A percentile compares a stretch with the other conserved stretches of the same genome.
Conservation (phyloP, 805 yeast genomes). For the Metschnikowia henanensis region DNA sequence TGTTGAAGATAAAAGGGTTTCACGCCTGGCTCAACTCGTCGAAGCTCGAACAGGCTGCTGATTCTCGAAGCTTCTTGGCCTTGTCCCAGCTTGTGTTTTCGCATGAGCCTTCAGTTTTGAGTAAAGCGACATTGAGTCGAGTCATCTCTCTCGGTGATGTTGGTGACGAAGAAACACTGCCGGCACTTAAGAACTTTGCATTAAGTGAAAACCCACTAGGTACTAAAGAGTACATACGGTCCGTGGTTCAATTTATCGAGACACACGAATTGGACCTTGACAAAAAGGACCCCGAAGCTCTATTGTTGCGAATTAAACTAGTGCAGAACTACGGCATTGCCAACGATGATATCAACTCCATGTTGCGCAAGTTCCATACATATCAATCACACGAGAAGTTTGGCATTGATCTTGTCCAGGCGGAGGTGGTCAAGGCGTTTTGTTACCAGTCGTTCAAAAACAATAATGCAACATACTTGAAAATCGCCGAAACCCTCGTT, state of each 20-base stretch:
- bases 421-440: conserved; percentile 39
- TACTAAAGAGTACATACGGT: conserved; percentile 4
- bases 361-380: conserved; percentile 39
- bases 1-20: conserved; percentile 8
- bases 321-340: conserved; percentile 36
- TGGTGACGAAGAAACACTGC: not conserved
- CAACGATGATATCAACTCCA: conserved; percentile 26
- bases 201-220: not conserved
- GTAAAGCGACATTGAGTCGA: conserved; percentile 15
- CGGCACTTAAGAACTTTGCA: not conserved
- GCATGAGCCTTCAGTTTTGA: conserved; percentile 14
- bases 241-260: conserved; percentile 23
- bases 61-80: not conserved
- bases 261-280: conserved; percentile 24
- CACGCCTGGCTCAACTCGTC: conserved; percentile 7
- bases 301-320: conserved; percentile 31
- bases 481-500: conserved; percentile 39
- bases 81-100: conserved; percentile 17
- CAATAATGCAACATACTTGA: conserved; percentile 24
- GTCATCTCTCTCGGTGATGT: conserved; percentile 4
- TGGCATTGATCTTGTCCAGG: conserved; percentile 42
- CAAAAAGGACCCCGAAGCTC: conserved; percentile 26
- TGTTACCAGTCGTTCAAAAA: conserved; percentile 40
- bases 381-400: conserved; percentile 39
- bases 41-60: not conserved